Conservation (phyloP, 805 yeast genomes). For the Clavispora asparagi region DNA sequence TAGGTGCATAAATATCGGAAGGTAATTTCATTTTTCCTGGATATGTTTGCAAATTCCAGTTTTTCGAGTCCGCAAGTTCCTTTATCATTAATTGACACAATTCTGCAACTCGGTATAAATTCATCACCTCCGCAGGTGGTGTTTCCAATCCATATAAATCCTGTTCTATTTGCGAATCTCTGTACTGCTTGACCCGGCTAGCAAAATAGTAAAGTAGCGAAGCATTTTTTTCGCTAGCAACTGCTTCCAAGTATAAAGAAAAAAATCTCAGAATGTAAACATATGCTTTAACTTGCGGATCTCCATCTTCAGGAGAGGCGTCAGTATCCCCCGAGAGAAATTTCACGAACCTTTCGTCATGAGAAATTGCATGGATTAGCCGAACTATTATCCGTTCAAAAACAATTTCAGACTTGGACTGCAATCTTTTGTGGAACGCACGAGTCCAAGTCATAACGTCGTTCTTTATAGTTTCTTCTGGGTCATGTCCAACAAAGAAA, state of each 20-base stretch:
- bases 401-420: conserved; percentile 33
- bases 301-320: conserved; percentile 5
- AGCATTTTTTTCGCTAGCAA: conserved; percentile 62
- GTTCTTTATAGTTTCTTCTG: conserved; percentile 43
- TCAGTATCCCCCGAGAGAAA: conserved; percentile 22
- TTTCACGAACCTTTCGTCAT: conserved; percentile 60
- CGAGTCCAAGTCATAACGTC: conserved; percentile 66
- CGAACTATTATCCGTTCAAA: conserved; percentile 68
- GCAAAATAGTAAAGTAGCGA: conserved; percentile 72
- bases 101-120: conserved; percentile 67
- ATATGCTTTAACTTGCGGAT: conserved; percentile 29
- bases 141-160: conserved; percentile 19
- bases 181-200: conserved; percentile 72
- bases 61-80: conserved; percentile 49
- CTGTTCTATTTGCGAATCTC: conserved; percentile 47
- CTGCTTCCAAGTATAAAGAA: conserved; percentile 51
- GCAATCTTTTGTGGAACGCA: conserved; percentile 44
- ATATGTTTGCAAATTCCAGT: conserved; percentile 74
- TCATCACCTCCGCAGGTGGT: conserved; percentile 22
- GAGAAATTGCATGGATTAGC: conserved; percentile 65
- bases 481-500: conserved; percentile 76
- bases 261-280: conserved; percentile 56
- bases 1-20: conserved; percentile 62
- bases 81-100: conserved; percentile 62
- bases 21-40: conserved; percentile 74